Evolutionary conservation across 2,329 filamentous ascomycete species (phyloP), one percentile per base, ranked within the genome.

Genomic region (Trichoderma asperellum): DNA sequence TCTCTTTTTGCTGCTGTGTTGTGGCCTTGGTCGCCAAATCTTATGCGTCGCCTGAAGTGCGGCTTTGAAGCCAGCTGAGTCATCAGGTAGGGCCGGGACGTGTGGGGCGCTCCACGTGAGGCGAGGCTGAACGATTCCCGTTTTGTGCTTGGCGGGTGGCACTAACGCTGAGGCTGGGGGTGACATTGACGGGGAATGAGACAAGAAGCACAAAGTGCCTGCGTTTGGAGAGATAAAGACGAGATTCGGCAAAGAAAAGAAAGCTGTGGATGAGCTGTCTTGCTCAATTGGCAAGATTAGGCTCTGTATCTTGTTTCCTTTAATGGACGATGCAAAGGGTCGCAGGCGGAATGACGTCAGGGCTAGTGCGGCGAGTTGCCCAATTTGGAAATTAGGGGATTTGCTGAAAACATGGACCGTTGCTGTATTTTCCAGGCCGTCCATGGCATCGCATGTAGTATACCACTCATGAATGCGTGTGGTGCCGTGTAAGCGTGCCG

Each of bases 21-120:
- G 18, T 24, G 21, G 18, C 24, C 27, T 24, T 55, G n/a, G 57
- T 7, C 27, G 8, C 10, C 37, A 16, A 2, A n/a, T 18, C 10
- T 27, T 16, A 57, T 43, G 63, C 47, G 24, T 24, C 11, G 57
- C 58, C 32, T 61, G 66, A 68, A 40, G 66, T 68, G 47, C 49
- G 52, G 27, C 63, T 34, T 62, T 14, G 65, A 53, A 60, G 60
- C 4, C 8, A 1, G 73, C 71, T 77, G 72, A 77, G 72, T 76
- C 74, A 76, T 69, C 72, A 70, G 37, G 55, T 60, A 65, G 68
- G 65, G 65, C 58, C 70, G 69, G 69, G 49, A 59, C 64, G 70
- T 73, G 72, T 77, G 75, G 75, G 71, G 70, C 70, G 40, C 70
- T 74, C 73, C 76, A 78, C 73, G 74, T 77, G 74, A 76, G 71